Evolutionary conservation across 345 rosid genomes (phyloP).

Genomic region (Brassica nigra): DNA sequence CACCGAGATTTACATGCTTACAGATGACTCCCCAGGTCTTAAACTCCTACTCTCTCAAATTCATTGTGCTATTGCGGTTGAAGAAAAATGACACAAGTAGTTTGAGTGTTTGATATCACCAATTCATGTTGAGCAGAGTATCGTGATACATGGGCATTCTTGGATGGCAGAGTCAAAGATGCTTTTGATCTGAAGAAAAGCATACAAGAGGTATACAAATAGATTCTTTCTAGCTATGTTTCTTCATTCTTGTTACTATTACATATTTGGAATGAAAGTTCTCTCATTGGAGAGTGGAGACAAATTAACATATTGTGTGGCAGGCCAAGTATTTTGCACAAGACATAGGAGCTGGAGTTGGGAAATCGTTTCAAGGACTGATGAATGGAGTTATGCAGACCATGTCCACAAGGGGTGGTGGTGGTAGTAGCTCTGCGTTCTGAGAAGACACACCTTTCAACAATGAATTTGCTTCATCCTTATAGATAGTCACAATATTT

Average conservation of each 20-base stretch:
- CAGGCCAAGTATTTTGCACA: conserved; percentile 93
- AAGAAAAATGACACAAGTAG: background rate
- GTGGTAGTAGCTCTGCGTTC: conserved; percentile 23
- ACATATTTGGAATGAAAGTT: background rate
- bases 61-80: background rate
- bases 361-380: conserved; percentile 81
- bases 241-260: conserved; percentile 12
- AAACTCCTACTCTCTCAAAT: background rate
- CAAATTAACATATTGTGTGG: conserved; percentile 19
- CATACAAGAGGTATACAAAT: conserved; percentile 67
- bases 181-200: conserved; percentile 87
- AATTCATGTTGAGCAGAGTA: conserved; percentile 51
- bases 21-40: conserved; percentile 87
- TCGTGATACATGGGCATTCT: conserved; percentile 75
- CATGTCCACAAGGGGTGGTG: conserved; percentile 33
- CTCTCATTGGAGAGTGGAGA: background rate
- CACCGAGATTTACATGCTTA: conserved; percentile 91
- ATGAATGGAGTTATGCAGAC: conserved; percentile 55
- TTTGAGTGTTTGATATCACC: background rate
- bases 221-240: background rate
- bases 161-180: conserved; percentile 83
- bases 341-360: conserved; percentile 86
- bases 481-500: too few relatives aligned
- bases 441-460: conserved; percentile 13
- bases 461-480: conserved; percentile 5